Evolutionary conservation across 2,329 filamentous ascomycete genomes (phyloP), one percentile per base, ranked within the genome.

Genomic region (Talaromyces sp.): DNA sequence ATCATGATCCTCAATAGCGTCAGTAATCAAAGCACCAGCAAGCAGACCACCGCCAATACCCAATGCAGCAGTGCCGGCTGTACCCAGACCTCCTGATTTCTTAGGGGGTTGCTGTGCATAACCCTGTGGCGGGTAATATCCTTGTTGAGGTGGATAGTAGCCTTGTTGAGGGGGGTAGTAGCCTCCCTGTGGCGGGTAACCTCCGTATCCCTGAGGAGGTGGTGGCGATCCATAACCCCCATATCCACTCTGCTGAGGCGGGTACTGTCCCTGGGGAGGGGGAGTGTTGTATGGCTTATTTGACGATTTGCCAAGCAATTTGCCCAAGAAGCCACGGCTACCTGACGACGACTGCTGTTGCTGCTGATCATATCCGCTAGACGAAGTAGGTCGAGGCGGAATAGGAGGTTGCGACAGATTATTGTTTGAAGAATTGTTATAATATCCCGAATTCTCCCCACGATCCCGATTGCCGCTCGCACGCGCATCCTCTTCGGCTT

Each of bases 31-130:
- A 67, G 87, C 85, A 63, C 93, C 93, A 70, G 92, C 93, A 1
- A 97, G 72, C 74, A 97, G 73, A 76, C 93, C 93, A 68, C 90
- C 93, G 70, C 92, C 93, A 3, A 91, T 77, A 79, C 93, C 93
- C 50, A 96, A 80, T 24, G 91, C 91, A 9, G 89, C 87, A 60
- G 88, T 92, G 57, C 91, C 92, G 11, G 84, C 86, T 66, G 85
- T 83, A n/a, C 91, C 91, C 79, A 94, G 81, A 4, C 33, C 27
- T n/a, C 63, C 56, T 52, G 69, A 69, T 62, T 77, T 78, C 71
- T 81, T 82, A 66, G 79, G 82, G 65, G 80, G 78, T 31, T 58
- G 78, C 74, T 47, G 45, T 14, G 62, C 48, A 11, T 52, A 54
- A 7, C 22, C 27, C 35, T 63, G 67, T 78, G 78, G 69, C 1